A percentile compares a stretch with the other conserved stretches of the same genome.
These are phyloP conservation scores for Turnera subulata DNA, from an alignment of 345 rosid species.

Conservation along the genomic window DNA sequence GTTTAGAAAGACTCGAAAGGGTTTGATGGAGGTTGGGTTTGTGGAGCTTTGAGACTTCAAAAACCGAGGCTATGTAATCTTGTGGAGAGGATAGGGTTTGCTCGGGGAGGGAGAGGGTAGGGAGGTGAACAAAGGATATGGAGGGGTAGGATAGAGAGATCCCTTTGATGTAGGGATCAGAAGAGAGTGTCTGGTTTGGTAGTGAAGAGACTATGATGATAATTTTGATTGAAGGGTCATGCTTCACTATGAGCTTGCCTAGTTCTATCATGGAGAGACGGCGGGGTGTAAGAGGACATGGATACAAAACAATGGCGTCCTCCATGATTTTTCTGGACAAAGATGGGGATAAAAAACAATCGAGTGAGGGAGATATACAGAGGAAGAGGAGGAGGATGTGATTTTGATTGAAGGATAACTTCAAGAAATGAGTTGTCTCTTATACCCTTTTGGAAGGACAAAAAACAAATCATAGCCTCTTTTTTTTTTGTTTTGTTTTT, in stretches of 20 bases:
- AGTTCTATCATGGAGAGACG: conserved; percentile 30
- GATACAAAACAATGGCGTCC: conserved; percentile 17
- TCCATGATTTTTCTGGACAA: too few species aligned
- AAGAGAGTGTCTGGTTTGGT: background rate
- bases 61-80: conserved; percentile 29
- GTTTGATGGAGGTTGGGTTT: conserved; percentile 39
- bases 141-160: conserved; percentile 37
- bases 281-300: conserved; percentile 32
- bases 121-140: conserved; percentile 46
- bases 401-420: too few species aligned
- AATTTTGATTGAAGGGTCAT: background rate
- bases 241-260: conserved; percentile 14
- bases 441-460: too few species aligned
- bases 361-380: too few species aligned
- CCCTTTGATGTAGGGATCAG: conserved; percentile 17
- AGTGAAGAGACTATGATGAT: background rate
- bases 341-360: too few species aligned
- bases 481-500: too few species aligned
- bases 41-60: conserved; percentile 30
- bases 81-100: conserved; percentile 21
- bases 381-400: too few species aligned
- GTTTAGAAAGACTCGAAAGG: conserved; percentile 31
- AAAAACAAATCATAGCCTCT: too few species aligned
- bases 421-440: too few species aligned
- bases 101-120: conserved; percentile 24